Evolutionary conservation across 345 rosid species (phyloP).

Genomic region (Sisymbrium irio): DNA sequence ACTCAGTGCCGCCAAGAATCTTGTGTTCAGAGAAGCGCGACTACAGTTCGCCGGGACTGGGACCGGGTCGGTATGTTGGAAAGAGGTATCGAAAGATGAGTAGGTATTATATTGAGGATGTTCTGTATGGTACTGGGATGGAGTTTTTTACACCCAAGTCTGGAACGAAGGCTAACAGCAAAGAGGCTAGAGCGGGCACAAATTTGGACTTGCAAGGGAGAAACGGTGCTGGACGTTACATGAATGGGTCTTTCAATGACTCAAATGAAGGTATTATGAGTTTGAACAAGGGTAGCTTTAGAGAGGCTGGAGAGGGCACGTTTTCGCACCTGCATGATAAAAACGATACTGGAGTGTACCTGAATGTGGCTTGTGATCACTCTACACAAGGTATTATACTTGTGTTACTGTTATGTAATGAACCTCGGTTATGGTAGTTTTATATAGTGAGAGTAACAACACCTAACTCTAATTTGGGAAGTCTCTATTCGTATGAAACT

Average conservation of each 20-base stretch:
- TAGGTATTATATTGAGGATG: slow-evolving; percentile 30
- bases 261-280: slow-evolving; percentile 30
- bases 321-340: slow-evolving; percentile 1
- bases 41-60: slow-evolving; percentile 45
- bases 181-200: neutral
- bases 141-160: slow-evolving; percentile 28
- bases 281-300: slow-evolving; percentile 30
- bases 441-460: no score
- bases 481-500: no score
- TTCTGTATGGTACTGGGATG: neutral
- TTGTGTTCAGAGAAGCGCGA: slow-evolving; percentile 48
- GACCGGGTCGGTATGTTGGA: slow-evolving; percentile 46
- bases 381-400: slow-evolving; percentile 1
- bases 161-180: slow-evolving; percentile 8
- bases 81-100: slow-evolving; percentile 40
- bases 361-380: slow-evolving; percentile 15
- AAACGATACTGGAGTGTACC: slow-evolving; percentile 4
- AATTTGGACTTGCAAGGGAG: slow-evolving; percentile 19
- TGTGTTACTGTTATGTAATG: no score
- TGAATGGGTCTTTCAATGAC: slow-evolving; percentile 19
- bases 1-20: slow-evolving; percentile 25
- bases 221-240: slow-evolving; percentile 3
- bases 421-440: neutral
- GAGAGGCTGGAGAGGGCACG: slow-evolving; percentile 13
- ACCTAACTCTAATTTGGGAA: no score